These are phyloP conservation scores for Stagonosporopsis vannaccii DNA, from an alignment of 2,329 filamentous ascomycete species.

Conservation along the genomic window DNA sequence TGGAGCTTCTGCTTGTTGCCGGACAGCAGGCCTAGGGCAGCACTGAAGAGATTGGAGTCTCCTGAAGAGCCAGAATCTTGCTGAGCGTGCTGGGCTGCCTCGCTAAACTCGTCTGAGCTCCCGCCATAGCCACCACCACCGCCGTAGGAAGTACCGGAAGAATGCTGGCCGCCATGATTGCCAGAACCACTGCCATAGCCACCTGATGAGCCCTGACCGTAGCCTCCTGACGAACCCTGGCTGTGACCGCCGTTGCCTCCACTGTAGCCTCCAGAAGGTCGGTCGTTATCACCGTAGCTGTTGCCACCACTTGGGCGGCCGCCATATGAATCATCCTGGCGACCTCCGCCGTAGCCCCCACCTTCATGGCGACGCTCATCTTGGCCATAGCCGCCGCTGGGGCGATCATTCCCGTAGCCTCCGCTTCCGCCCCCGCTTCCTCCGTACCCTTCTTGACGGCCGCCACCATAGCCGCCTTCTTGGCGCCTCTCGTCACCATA, in stretches of 20 bases:
- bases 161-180: constrained; percentile 41
- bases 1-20: constrained; percentile 61
- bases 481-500: neutral
- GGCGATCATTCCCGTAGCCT: neutral
- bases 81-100: constrained; percentile 63
- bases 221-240: constrained; percentile 16
- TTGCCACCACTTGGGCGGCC: constrained; percentile 10
- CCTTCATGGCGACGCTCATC: neutral
- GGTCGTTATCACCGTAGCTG: constrained; percentile 29
- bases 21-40: constrained; percentile 62
- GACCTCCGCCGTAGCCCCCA: neutral
- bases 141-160: constrained; percentile 54
- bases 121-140: constrained; percentile 50
- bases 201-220: constrained; percentile 25
- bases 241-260: constrained; percentile 18
- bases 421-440: constrained; percentile 12
- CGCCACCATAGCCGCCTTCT: constrained; percentile 1
- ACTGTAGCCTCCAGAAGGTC: constrained; percentile 30
- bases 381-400: neutral
- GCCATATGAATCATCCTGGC: constrained; percentile 24
- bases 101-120: constrained; percentile 60
- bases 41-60: constrained; percentile 62
- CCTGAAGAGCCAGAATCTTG: constrained; percentile 61
- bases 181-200: constrained; percentile 31
- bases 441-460: constrained; percentile 18